Percentiles rank a stretch among this genome's conserved stretches.
phyloP scores from a whole-genome alignment of 768 basidiomycete genomes.

The Leucosporidium scottii region DNA sequence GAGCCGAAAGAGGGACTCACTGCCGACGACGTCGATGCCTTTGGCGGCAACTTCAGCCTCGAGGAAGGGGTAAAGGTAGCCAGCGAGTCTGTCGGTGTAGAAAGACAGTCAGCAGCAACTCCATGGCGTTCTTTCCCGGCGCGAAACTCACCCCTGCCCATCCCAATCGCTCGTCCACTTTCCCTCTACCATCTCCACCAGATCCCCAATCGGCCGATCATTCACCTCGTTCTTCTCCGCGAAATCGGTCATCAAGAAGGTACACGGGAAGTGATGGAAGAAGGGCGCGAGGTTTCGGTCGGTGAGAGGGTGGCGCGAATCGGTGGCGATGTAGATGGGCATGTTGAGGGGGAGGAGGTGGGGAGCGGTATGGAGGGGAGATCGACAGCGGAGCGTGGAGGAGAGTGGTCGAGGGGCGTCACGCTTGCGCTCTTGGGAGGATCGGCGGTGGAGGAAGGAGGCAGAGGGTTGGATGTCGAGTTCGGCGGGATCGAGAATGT shows the following conservation, averaged over 20 bases:
- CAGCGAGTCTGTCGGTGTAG: not conserved
- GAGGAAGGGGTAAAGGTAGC: slow-evolving; percentile 17
- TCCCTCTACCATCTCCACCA: slow-evolving; percentile 2
- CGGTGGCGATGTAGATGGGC: slow-evolving; percentile 63
- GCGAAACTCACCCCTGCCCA: slow-evolving; percentile 1
- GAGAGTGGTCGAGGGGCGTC: not conserved
- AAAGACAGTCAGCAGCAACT: not conserved
- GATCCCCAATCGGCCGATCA: not conserved
- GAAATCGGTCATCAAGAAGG: slow-evolving; percentile 56
- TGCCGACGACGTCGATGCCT: not conserved
- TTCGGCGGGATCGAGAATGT: not conserved
- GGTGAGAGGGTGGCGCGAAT: slow-evolving; percentile 45
- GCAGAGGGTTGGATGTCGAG: not conserved
- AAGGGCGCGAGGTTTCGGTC: slow-evolving; percentile 50
- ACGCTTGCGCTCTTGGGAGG: not conserved
- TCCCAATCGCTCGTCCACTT: not conserved
- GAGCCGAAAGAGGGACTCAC: no score
- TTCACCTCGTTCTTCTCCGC: not conserved
- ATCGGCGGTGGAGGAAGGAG: not conserved
- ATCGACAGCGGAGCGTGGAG: slow-evolving; percentile 18
- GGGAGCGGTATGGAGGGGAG: not conserved
- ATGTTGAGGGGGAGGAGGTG: slow-evolving; percentile 47
- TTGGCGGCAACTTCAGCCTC: slow-evolving; percentile 24
- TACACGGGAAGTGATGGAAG: slow-evolving; percentile 56
- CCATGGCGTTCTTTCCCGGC: no score